A percentile compares a stretch with the other conserved stretches of the same genome.
These are phyloP conservation scores for Syzygium grande DNA, from an alignment of 345 rosid species.

Conservation along the genomic window DNA sequence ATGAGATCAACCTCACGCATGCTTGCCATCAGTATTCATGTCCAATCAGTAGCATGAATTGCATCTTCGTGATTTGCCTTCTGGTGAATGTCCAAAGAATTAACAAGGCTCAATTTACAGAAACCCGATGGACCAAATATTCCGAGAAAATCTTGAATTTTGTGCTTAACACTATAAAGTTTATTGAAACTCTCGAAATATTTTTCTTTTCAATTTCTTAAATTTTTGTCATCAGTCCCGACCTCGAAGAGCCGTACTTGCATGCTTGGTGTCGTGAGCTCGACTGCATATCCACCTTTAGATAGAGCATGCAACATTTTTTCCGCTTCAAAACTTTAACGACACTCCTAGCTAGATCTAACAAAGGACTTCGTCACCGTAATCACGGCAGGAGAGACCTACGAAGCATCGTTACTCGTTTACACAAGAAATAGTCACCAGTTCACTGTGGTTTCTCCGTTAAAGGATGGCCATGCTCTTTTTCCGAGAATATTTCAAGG, in stretches of 20 bases:
- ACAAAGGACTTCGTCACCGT: background rate
- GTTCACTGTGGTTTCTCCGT: no score
- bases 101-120: no score
- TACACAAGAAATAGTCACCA: no score
- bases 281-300: background rate
- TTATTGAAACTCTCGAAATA: background rate
- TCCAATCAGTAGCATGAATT: no score
- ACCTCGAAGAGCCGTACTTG: background rate
- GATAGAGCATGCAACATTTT: background rate
- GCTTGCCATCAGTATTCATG: no score
- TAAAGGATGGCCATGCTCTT: no score
- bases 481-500: no score
- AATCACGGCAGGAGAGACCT: no score
- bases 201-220: background rate
- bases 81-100: no score
- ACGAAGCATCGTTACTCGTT: no score
- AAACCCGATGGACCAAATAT: background rate
- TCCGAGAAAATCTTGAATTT: background rate
- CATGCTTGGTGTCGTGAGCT: background rate
- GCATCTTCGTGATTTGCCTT: no score
- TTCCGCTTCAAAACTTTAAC: background rate
- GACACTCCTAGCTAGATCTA: background rate
- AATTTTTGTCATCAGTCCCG: background rate
- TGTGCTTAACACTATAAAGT: background rate
- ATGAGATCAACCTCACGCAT: no score